These are phyloP conservation scores for Fusarium concolor DNA, from an alignment of 2,329 filamentous ascomycete genomes.

Conservation along the genomic window DNA sequence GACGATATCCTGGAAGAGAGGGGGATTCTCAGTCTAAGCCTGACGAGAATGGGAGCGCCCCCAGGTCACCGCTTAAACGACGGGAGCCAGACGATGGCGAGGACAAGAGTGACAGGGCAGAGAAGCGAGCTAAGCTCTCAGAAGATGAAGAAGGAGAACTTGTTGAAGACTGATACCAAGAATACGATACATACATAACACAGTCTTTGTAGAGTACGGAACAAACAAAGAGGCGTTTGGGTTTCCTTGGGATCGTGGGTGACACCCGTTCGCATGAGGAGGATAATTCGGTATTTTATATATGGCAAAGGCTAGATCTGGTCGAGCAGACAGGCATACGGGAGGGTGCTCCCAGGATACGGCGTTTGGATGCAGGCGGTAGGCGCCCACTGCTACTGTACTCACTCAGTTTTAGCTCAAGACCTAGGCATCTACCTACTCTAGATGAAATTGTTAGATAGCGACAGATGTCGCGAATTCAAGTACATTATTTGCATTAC, in stretches of 20 bases:
- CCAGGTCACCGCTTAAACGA: conserved; percentile 56
- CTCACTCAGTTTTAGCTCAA: conserved; percentile 27
- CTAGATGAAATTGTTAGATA: conserved; percentile 29
- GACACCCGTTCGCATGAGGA: conserved; percentile 18
- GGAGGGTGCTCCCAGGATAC: conserved; percentile 36
- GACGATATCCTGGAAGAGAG: conserved; percentile 42
- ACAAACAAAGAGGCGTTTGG: conserved; percentile 41
- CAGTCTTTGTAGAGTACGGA: conserved; percentile 33
- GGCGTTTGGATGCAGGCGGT: conserved; percentile 45
- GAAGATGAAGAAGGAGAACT: conserved; percentile 65
- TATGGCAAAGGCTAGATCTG: conserved; percentile 34
- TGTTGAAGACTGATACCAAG: conserved; percentile 48
- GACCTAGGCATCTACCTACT: conserved; percentile 19
- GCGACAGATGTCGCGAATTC: conserved; percentile 2
- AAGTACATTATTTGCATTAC: background rate
- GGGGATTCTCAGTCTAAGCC: conserved; percentile 53
- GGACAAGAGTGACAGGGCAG: conserved; percentile 51
- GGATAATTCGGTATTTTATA: conserved; percentile 31
- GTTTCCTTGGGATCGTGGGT: conserved; percentile 26
- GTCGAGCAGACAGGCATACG: conserved; percentile 22
- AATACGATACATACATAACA: background rate
- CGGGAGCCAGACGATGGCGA: conserved; percentile 55
- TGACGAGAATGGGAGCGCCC: conserved; percentile 47
- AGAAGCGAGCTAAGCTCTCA: conserved; percentile 59
- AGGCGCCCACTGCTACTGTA: conserved; percentile 30